Conservation (phyloP, 2,329 filamentous ascomycete genomes). For the Sarocladium kiliense region DNA sequence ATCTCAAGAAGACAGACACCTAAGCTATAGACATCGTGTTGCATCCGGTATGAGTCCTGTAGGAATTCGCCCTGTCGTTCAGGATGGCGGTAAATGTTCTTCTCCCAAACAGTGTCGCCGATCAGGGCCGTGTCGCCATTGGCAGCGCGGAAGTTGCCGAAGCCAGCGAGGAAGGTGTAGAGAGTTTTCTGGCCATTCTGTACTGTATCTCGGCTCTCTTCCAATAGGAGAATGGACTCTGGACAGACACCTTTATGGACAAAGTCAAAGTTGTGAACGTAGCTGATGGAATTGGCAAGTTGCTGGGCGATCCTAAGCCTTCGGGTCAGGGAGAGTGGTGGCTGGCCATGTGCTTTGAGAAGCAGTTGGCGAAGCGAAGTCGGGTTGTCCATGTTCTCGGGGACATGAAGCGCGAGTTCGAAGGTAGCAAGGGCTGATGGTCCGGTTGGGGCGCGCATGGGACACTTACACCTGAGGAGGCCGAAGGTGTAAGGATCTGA, state of each 20-base stretch:
- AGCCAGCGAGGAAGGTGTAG: slow-evolving; percentile 14
- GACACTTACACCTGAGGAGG: slow-evolving; percentile 8
- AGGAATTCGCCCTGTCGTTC: slow-evolving; percentile 35
- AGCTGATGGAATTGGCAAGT: slow-evolving; percentile 19
- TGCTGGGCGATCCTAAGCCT: slow-evolving; percentile 9
- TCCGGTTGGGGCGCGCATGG: neutral
- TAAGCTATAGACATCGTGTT: slow-evolving; percentile 52
- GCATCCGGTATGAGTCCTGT: slow-evolving; percentile 38
- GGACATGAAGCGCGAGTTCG: neutral
- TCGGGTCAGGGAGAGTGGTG: neutral
- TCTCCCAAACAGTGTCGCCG: slow-evolving; percentile 29
- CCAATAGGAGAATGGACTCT: slow-evolving; percentile 25
- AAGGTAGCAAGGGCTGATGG: neutral
- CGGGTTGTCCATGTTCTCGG: neutral
- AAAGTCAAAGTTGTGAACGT: slow-evolving; percentile 38
- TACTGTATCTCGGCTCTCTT: neutral
- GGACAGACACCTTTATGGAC: slow-evolving; percentile 43
- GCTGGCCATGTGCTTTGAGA: neutral
- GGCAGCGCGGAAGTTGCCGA: slow-evolving; percentile 16
- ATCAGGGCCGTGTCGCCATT: slow-evolving; percentile 11
- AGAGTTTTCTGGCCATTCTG: neutral
- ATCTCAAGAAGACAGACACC: slow-evolving; percentile 50
- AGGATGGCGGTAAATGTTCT: slow-evolving; percentile 48
- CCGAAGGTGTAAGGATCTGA: slow-evolving; percentile 9
- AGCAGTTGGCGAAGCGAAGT: neutral